Base-by-base conservation (phyloP, 805 yeast species). In the Hanseniaspora guilliermondii region DNA sequence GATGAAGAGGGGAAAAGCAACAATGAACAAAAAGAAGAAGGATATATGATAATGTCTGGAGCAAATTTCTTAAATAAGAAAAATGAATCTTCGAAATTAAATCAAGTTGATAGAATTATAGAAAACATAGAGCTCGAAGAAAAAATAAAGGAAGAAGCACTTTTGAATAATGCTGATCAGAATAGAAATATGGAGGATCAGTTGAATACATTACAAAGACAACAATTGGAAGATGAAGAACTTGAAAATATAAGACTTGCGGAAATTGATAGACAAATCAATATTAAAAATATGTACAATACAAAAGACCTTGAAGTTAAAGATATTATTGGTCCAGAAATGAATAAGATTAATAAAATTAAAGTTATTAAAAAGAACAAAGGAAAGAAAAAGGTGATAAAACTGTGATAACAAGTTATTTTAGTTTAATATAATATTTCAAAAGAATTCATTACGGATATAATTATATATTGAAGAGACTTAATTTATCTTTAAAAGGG, bases 1-100 rank as follows among this genome's bases (percentile, higher is more conserved):
- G 49, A 50, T 30, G 49, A 44, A 35, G 44, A 19, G 6, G 55
- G 55, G 7, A 24, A 25, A 8, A 30, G 55, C 17, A 30, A 35
- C 32, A 50, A 50, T 37, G 36, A n/a, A n/a, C 45, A 50, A 17
- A 50, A 50, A 16, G 55, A 50, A 44, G 49, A 50, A 8, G 55
- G 55, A 4, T 50, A 42, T 30, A 3, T 25, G 4, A 37, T 50
- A 2, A 19, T 40, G 2, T 42, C 55, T 4, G 55, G 55, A 3
- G 55, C 55, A 2, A 36, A 8, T 6, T 35, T 21, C 12, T 19
- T 50, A 17, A 30, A 49, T 25, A 19, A 41, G 14, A 22, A 16
- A 36, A 25, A 24, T 11, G 30, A 44, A 16, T 4, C 16, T 2
- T 12, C 27, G 1, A 17, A 11, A 9, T n/a, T 16, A 32, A 47